Evolutionary conservation across 1,139 yeast species (phyloP).

Genomic region (Kodamaea arcana): DNA sequence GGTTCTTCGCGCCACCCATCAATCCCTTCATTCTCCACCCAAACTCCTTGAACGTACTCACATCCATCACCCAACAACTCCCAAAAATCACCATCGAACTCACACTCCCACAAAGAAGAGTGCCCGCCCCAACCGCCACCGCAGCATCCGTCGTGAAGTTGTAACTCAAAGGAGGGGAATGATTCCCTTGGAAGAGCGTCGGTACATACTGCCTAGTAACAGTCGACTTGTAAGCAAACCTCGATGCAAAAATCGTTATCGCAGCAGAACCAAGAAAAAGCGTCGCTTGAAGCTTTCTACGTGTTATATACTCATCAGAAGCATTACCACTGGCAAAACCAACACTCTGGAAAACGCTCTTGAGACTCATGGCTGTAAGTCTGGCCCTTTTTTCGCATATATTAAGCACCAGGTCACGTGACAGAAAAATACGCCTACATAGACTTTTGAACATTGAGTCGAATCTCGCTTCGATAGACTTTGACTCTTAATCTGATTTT

Average conservation of each 20-base stretch:
- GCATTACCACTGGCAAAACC: slow-evolving; percentile 38
- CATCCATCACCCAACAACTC: slow-evolving; percentile 74
- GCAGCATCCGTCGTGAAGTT: slow-evolving; percentile 82
- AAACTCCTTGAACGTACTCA: slow-evolving; percentile 65
- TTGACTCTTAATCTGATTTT: too few species aligned
- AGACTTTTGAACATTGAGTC: too few species aligned
- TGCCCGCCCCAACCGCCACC: slow-evolving; percentile 79
- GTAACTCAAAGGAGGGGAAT: slow-evolving; percentile 71
- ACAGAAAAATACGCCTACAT: too few species aligned
- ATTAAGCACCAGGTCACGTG: too few species aligned
- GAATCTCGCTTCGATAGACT: too few species aligned
- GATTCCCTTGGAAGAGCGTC: slow-evolving; percentile 77
- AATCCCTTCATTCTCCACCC: slow-evolving; percentile 61
- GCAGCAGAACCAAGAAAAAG: slow-evolving; percentile 71
- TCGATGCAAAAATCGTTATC: slow-evolving; percentile 64
- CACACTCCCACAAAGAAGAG: slow-evolving; percentile 68
- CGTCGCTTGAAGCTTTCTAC: slow-evolving; percentile 71
- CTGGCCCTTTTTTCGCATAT: too few species aligned
- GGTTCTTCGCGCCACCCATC: slow-evolving; percentile 67
- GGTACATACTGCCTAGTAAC: slow-evolving; percentile 74
- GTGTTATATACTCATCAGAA: slow-evolving; percentile 40
- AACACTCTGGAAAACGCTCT: slow-evolving; percentile 2
- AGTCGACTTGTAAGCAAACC: slow-evolving; percentile 73
- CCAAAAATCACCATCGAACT: slow-evolving; percentile 74
- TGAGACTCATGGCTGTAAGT: neutral